Base-by-base conservation (phyloP, 495 filamentous ascomycete species). In the Penicillium waksmanii region DNA sequence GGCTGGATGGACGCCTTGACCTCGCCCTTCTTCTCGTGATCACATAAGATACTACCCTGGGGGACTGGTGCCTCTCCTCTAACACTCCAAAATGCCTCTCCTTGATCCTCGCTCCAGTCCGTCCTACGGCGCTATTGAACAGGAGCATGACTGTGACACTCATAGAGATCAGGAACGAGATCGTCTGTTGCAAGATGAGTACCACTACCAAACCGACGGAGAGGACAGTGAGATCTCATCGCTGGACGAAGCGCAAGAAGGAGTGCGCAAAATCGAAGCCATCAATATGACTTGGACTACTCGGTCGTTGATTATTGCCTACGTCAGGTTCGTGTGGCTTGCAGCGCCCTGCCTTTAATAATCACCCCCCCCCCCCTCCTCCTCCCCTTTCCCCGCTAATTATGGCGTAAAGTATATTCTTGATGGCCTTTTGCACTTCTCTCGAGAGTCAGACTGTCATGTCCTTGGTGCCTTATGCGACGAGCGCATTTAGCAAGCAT, bases 401-500 rank as follows among this genome's bases (percentile, higher is more conserved):
- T 56, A 17, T 60, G 49, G 52, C 49, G 46, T 33, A 51, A 55
- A 84, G 83, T 61, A 82, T 86, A 59, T 82, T 81, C 58, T 74
- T 85, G 40, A 78, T 85, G 70, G 82, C 83, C 27, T 82, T 81
- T 60, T 80, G 77, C 54, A 85, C 82, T 17, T 84, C 81, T 42
- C 67, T 86, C 17, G 84, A 85, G 67, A 73, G 74, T 25, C 82
- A 85, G 59, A 85, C 83, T 5, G 80, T 82, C 8, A 75, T 73
- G 64, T 84, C 81, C 34, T 69, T 85, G 43, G 80, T 81, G 4
- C 76, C 80, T 18, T 85, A 82, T 73, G 83, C 83, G 11, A 86
- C 84, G 17, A 85, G 82, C 65, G 75, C 84, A n/a, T 86, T 86
- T 62, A 76, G 74, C 35, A 77, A 79, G 53, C 84, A 85, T 56